phyloP scores from a whole-genome alignment of 345 rosid genomes.

The Eucalyptus leucophloia region DNA sequence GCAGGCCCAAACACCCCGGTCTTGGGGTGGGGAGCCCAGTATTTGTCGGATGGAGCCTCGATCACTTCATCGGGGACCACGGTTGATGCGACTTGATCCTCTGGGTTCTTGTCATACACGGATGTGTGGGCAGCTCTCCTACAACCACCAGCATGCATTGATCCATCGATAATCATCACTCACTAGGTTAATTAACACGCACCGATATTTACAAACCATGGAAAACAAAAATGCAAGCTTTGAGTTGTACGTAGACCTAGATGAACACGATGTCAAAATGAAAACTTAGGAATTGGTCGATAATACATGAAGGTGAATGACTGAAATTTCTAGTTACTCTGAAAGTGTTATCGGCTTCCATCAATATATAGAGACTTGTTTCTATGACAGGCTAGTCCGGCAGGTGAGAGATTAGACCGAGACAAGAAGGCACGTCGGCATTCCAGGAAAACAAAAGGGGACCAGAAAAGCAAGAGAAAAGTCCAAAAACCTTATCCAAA shows the following conservation, averaged over 20 bases:
- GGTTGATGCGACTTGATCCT: constrained; percentile 37
- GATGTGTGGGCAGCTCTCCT: constrained; percentile 51
- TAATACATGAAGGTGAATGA: neutral
- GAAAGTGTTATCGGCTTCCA: neutral
- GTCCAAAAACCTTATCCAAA: neutral
- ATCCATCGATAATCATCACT: neutral
- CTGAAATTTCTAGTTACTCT: neutral
- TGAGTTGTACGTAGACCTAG: neutral
- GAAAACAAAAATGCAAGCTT: neutral
- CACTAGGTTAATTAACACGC: neutral
- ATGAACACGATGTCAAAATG: neutral
- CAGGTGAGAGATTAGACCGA: neutral
- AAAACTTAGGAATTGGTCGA: neutral
- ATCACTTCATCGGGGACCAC: constrained; percentile 68
- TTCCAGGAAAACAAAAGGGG: neutral
- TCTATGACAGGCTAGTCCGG: neutral
- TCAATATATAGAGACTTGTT: neutral
- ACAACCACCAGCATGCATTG: neutral
- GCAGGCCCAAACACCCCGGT: constrained; percentile 92
- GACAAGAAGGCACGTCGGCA: neutral
- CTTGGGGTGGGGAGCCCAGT: constrained; percentile 92
- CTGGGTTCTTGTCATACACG: constrained; percentile 75
- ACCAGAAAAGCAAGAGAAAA: neutral
- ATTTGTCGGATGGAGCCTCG: constrained; percentile 54
- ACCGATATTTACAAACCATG: neutral